Evolutionary conservation across 768 basidiomycete genomes (phyloP), one percentile per base, ranked within the genome.

Genomic region (Lactifluus volemus): DNA sequence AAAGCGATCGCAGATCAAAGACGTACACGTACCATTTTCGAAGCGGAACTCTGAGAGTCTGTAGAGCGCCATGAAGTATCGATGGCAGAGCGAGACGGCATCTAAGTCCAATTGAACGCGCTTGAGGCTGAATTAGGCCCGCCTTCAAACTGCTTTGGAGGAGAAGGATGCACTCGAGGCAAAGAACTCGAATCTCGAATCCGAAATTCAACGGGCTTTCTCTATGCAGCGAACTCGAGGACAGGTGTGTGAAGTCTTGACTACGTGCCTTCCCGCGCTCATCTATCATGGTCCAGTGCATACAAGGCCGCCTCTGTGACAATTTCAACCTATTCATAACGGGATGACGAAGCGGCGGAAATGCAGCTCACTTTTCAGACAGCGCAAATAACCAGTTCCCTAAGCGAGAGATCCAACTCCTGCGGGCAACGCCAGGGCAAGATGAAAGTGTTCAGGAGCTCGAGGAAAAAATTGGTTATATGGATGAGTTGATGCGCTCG

Each of bases 401-500:
- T 36, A 81, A 82, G 48, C 77, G 77, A 2, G 82, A 89, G 67
- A 68, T 90, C 14, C 71, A 76, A 3, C 71, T 74, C 41, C 73
- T 87, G 9, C 78, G 76, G 61, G 76, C 80, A 5, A 77, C 78
- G 57, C 81, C 84, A 3, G 79, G 82, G 60, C 75, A 88, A 30
- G 79, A 81, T 59, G 74, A 78, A 6, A 78, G 76, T n/a, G 69
- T 90, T 9, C 73, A 73, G 3, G 83, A 86, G 59, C 75, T 91
- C 41, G 80, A 85, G 68, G 86, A 87, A 68, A 82, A 80, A 64
- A 87, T 84, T 66, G 78, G 75, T 39, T 87, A 90, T 69, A 85
- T 90, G 84, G 89, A 92, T 65, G 82, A 84, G 49, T 74, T 89
- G 48, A 73, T 92, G 48, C 78, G 78, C 59, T 75, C 72, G 45